Base-by-base conservation (phyloP, 2,329 filamentous ascomycete species). In the Fusarium hainanense region DNA sequence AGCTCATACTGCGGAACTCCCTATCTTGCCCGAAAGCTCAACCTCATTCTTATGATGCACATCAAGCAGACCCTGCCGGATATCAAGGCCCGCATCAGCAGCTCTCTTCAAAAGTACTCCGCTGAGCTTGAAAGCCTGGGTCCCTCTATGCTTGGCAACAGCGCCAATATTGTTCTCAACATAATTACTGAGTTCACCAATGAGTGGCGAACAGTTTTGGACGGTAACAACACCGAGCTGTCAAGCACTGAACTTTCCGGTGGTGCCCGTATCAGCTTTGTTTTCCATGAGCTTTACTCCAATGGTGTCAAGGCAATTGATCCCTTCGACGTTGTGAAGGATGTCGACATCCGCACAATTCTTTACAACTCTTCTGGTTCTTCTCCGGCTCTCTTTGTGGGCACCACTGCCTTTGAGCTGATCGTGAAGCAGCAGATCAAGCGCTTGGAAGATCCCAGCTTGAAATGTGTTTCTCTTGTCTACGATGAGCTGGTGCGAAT, bases 1-100 rank as follows among this genome's bases (percentile, higher is more conserved):
- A 94, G 93, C 78, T 93, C 94, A 8, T 99, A 99, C 86, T 99
- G 96, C 81, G 96, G 96, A 80, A 99, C 96, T 5, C 96, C 96
- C 6, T 99, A 99, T 78, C 86, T 99, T 64, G 96, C 96, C 6
- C 90, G 95, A 74, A 99, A 99, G 83, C 89, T 99, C 65, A 99
- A 99, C 82, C 86, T 99, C 76, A 98, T 99, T 78, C 88, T 99
- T 74, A 98, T 99, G 95, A 99, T 99, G 96, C 96, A 99, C 85
- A 99, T 99, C 85, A 99, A 99, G 84, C 95, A 99, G 84, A 99
- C 96, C 3, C 88, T 99, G 16, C 96, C 96, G 42, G 96, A 99
- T 78, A 99, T 99, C 85, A 99, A 99, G 84, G 93, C 93, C 16
- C 92, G 97, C 69, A 99, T 99, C 75, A 89, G 92, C n/a, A 92